Evolutionary conservation across 106 monocot species (phyloP).

Genomic region (Agapanthus africanus): DNA sequence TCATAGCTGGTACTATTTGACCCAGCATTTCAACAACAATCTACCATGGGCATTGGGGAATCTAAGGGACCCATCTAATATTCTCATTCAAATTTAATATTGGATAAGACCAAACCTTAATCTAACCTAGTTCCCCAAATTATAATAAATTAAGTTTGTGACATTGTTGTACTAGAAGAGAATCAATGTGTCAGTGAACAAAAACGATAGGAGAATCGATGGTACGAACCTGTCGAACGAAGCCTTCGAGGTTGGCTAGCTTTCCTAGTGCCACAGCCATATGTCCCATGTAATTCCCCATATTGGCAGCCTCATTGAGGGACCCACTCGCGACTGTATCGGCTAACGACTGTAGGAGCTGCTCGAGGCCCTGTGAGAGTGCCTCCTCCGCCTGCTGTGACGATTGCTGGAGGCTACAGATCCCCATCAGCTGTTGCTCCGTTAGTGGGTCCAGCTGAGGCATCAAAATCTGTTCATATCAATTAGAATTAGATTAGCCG

Average conservation of each 20-base stretch:
- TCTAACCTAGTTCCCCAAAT: no score
- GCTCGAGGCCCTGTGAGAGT: conserved; percentile 82
- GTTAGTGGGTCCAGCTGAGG: conserved; percentile 85
- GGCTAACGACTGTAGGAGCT: conserved; percentile 76
- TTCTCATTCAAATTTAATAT: no score
- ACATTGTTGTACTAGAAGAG: no score
- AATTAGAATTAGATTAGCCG: background rate
- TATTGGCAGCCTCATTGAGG: conserved; percentile 35
- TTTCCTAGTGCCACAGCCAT: conserved; percentile 80
- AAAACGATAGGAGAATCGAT: no score
- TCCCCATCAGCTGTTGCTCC: conserved; percentile 71
- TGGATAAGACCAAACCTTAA: no score
- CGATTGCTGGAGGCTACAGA: conserved; percentile 81
- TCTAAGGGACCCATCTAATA: background rate
- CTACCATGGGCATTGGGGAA: background rate
- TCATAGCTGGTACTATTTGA: no score
- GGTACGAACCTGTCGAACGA: conserved; percentile 92
- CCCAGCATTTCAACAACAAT: no score
- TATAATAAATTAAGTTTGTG: background rate
- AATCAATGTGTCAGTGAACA: no score
- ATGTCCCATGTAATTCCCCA: conserved; percentile 73
- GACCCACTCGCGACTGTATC: conserved; percentile 50
- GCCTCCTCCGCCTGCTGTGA: conserved; percentile 94
- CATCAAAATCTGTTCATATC: conserved; percentile 37
- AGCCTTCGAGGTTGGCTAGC: conserved; percentile 67